These are phyloP conservation scores for Hyaloscypha variabilis DNA, from an alignment of 495 filamentous ascomycete genomes.

Conservation along the genomic window DNA sequence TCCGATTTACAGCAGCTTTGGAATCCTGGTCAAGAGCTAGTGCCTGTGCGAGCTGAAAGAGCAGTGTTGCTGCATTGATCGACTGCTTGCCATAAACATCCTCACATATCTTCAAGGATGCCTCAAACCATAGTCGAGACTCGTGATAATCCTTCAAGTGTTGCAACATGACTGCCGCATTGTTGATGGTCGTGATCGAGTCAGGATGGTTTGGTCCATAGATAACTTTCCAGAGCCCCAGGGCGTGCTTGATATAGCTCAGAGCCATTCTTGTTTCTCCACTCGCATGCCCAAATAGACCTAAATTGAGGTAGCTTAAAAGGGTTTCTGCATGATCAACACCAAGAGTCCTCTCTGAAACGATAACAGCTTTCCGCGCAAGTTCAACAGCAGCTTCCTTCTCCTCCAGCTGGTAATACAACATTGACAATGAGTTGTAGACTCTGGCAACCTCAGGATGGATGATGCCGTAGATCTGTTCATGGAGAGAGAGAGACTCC, in stretches of 20 bases:
- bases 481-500: conserved; percentile 93
- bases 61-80: conserved; percentile 90
- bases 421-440: conserved; percentile 91
- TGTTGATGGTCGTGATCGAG: conserved; percentile 98
- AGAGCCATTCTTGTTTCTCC: conserved; percentile 86
- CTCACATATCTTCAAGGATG: conserved; percentile 84
- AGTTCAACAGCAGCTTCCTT: conserved; percentile 94
- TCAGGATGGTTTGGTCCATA: conserved; percentile 94
- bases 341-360: conserved; percentile 91
- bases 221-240: conserved; percentile 96
- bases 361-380: conserved; percentile 93
- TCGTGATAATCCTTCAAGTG: conserved; percentile 88
- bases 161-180: conserved; percentile 98
- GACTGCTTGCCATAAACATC: conserved; percentile 83
- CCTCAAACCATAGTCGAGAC: conserved; percentile 95
- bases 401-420: conserved; percentile 95
- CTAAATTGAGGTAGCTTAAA: conserved; percentile 92
- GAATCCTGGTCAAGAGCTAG: conserved; percentile 90
- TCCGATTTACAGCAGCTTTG: conserved; percentile 84
- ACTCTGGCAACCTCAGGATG: conserved; percentile 96
- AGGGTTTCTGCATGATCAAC: conserved; percentile 93
- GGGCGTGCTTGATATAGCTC: conserved; percentile 84
- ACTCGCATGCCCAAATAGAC: conserved; percentile 89
- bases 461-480: conserved; percentile 98
- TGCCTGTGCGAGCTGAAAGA: conserved; percentile 96